These are phyloP conservation scores for Penicillium decumbens DNA, from an alignment of 2,329 filamentous ascomycete genomes.

Conservation along the genomic window DNA sequence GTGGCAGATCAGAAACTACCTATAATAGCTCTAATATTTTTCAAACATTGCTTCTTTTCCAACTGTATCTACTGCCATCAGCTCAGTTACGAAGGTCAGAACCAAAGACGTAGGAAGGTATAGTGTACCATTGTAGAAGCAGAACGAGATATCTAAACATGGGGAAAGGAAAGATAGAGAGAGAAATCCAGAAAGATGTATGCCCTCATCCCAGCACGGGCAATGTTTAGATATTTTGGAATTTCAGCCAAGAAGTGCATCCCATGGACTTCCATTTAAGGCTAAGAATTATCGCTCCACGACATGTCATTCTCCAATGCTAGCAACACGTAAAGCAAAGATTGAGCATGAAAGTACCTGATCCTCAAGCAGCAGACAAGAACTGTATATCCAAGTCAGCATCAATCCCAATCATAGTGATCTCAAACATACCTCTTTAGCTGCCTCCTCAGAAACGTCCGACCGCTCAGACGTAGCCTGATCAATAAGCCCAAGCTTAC, in stretches of 20 bases:
- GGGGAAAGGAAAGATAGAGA: too few relatives aligned
- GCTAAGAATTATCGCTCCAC: background rate
- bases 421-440: slow-evolving; percentile 48
- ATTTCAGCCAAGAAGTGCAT: background rate
- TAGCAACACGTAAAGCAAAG: background rate
- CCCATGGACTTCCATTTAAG: background rate
- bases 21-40: too few relatives aligned
- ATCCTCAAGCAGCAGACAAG: slow-evolving; percentile 2
- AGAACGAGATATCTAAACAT: too few relatives aligned
- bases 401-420: background rate
- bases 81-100: too few relatives aligned
- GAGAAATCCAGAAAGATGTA: too few relatives aligned
- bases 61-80: too few relatives aligned
- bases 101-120: too few relatives aligned
- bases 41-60: too few relatives aligned
- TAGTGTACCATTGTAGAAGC: too few relatives aligned
- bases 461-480: slow-evolving; percentile 59
- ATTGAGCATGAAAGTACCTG: background rate
- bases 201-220: background rate
- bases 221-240: slow-evolving; percentile 1
- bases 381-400: slow-evolving; percentile 3
- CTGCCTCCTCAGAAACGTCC: slow-evolving; percentile 64
- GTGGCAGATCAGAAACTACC: too few relatives aligned
- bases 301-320: background rate
- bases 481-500: slow-evolving; percentile 69